phyloP scores from a whole-genome alignment of 148 eudicot species.

The Euryodendron excelsum region DNA sequence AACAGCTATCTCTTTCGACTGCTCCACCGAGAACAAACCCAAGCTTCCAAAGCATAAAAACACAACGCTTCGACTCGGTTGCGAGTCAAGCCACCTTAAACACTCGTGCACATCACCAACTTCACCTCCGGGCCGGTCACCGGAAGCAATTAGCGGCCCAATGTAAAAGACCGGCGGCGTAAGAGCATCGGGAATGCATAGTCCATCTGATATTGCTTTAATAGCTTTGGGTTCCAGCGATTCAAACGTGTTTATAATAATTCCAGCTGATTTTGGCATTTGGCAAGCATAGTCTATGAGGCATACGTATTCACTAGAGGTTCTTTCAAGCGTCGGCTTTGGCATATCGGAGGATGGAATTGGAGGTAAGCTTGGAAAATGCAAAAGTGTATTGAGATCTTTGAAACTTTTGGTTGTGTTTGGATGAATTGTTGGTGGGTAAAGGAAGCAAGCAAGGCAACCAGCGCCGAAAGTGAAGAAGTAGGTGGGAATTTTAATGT shows the following conservation, averaged over 20 bases:
- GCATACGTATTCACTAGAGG: not conserved
- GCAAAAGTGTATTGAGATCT: too few relatives aligned
- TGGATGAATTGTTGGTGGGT: constrained; percentile 15
- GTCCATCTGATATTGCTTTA: constrained; percentile 16
- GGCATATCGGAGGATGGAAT: too few relatives aligned
- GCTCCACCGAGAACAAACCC: constrained; percentile 19
- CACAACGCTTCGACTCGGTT: constrained; percentile 31
- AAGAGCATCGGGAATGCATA: constrained; percentile 14
- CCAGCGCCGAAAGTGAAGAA: constrained; percentile 31
- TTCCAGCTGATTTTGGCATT: constrained; percentile 20
- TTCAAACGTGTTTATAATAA: constrained; percentile 24
- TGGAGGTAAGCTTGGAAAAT: too few relatives aligned
- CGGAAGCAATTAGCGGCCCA: constrained; percentile 22
- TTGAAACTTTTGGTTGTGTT: too few relatives aligned
- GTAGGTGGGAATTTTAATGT: constrained; percentile 22
- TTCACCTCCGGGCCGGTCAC: not conserved
- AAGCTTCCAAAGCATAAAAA: constrained; percentile 35
- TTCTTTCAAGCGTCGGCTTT: too few relatives aligned
- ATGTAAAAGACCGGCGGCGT: constrained; percentile 27
- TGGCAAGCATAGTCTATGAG: not conserved
- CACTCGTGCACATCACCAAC: constrained; percentile 14
- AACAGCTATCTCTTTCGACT: constrained; percentile 27
- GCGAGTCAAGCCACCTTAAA: constrained; percentile 33
- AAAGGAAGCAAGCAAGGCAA: constrained; percentile 17
- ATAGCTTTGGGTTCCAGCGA: constrained; percentile 23